A percentile compares a stretch with the other conserved stretches of the same genome.
Conservation (phyloP, 2,329 filamentous ascomycete genomes). For the Didymella lethalis region DNA sequence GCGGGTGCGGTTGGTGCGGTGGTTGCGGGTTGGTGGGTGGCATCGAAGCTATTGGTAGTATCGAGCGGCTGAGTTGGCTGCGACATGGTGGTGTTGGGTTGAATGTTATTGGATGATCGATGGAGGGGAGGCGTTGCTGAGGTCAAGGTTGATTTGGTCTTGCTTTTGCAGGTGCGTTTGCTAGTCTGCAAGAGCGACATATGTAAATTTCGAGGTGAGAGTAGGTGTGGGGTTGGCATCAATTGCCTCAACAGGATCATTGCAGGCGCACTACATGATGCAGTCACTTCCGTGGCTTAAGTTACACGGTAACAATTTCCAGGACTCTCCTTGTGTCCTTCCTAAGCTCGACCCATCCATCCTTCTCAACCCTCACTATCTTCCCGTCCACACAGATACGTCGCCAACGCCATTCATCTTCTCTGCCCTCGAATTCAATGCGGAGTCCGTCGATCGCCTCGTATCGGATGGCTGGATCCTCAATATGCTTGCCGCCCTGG, state of each 20-base stretch:
- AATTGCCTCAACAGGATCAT: too few species aligned
- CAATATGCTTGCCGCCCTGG: slow-evolving; percentile 64
- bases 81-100: background rate
- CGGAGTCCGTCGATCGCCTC: slow-evolving; percentile 71
- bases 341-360: slow-evolving; percentile 74
- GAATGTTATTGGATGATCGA: background rate
- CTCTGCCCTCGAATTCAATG: slow-evolving; percentile 66
- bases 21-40: too few species aligned
- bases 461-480: slow-evolving; percentile 69
- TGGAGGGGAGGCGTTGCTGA: background rate
- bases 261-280: too few species aligned
- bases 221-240: background rate
- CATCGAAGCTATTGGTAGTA: too few species aligned
- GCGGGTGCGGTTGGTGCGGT: too few species aligned
- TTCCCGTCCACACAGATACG: slow-evolving; percentile 92
- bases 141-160: background rate
- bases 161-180: background rate
- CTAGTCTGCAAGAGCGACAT: background rate
- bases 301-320: slow-evolving; percentile 38
- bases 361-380: slow-evolving; percentile 75
- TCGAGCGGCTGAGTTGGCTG: too few species aligned
- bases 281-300: background rate
- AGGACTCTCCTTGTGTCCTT: slow-evolving; percentile 55
- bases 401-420: slow-evolving; percentile 77
- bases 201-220: background rate